Conservation (phyloP, 306 rosid genomes). For the Castanea crenata region DNA sequence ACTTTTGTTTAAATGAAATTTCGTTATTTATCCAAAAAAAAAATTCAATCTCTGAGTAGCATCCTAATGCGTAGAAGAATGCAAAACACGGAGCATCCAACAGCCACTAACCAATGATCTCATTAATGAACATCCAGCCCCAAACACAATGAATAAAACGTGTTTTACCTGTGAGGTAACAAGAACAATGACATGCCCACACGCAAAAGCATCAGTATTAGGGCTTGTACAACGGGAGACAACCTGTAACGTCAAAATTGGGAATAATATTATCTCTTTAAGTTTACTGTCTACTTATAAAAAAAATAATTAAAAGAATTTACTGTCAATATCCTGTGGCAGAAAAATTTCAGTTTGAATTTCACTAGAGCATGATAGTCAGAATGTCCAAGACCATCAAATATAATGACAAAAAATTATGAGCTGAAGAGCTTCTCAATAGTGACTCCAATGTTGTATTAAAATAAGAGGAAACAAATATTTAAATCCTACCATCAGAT, state of each 20-base stretch:
- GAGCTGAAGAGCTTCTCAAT: conserved; percentile 1
- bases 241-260: conserved; percentile 44
- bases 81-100: neutral
- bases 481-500: neutral
- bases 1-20: too few relatives aligned
- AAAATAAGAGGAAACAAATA: neutral
- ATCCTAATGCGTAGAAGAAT: conserved; percentile 7
- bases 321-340: neutral
- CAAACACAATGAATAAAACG: conserved; percentile 12
- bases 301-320: neutral
- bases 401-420: neutral
- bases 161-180: conserved; percentile 73
- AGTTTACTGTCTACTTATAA: neutral
- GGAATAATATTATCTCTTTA: neutral
- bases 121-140: neutral
- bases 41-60: neutral
- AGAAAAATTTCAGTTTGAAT: neutral
- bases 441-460: neutral
- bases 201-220: conserved; percentile 62
- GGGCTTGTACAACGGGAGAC: conserved; percentile 50
- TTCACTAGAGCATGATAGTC: neutral
- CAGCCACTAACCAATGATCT: neutral
- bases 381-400: neutral
- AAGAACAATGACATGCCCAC: conserved; percentile 70
- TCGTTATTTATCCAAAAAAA: too few relatives aligned